phyloP scores from a whole-genome alignment of 805 yeast genomes.

The Metschnikowia hibisci region DNA sequence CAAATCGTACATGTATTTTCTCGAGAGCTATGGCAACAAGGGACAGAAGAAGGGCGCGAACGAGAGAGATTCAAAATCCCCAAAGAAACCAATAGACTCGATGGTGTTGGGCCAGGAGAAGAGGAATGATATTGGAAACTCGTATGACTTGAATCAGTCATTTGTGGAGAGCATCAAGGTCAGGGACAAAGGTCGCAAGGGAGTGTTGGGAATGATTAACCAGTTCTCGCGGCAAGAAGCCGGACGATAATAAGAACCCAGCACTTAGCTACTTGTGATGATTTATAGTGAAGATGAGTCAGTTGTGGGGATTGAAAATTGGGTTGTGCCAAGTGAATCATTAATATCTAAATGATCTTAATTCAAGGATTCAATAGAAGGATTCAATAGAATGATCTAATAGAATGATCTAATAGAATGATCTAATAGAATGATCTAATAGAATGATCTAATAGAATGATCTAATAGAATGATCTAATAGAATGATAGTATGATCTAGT shows the following conservation, averaged over 20 bases:
- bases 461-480: too few relatives aligned
- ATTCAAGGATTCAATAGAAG: too few relatives aligned
- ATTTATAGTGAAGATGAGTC: background rate
- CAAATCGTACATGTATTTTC: slow-evolving; percentile 80
- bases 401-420: too few relatives aligned
- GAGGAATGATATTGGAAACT: slow-evolving; percentile 21
- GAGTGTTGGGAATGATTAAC: slow-evolving; percentile 77
- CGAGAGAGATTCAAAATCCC: background rate
- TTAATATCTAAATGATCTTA: too few relatives aligned
- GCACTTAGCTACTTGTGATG: background rate
- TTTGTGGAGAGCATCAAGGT: slow-evolving; percentile 30
- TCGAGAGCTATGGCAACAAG: slow-evolving; percentile 69
- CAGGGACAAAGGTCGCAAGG: slow-evolving; percentile 36
- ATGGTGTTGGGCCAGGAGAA: background rate
- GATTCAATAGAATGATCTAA: too few relatives aligned
- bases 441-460: too few relatives aligned
- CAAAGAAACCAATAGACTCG: background rate
- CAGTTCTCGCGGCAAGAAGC: slow-evolving; percentile 63
- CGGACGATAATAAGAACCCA: slow-evolving; percentile 17
- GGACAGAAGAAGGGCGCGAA: background rate
- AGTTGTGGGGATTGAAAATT: too few relatives aligned
- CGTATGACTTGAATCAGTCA: slow-evolving; percentile 25
- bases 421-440: too few relatives aligned
- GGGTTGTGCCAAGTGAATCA: too few relatives aligned
- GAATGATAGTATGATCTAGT: too few relatives aligned